Evolutionary conservation across 257 asterid species (phyloP), one percentile per base, ranked within the genome.

Genomic region (Petunia secreta): DNA sequence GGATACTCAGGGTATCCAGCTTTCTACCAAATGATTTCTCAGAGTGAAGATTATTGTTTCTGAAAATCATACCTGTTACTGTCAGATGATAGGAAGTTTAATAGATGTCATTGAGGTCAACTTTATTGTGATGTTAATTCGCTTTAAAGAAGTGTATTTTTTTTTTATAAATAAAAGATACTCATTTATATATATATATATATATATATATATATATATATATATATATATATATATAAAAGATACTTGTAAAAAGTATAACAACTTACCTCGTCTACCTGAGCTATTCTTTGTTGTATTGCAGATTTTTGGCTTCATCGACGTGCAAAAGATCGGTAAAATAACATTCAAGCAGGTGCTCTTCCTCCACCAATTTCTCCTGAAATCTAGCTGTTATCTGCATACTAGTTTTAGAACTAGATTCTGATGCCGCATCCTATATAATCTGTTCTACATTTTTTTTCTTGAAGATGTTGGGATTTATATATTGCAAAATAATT

Each of bases 321-420:
- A 96, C 81, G 90, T 86, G 85, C 88, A 85, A 91, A 92, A 90
- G 90, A 90, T 63, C 3, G 96, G 98, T 58, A 90, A 91, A 86
- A 85, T 92, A 79, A 85, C 94, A 53, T 96, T 96, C 75, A 96
- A 92, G 83, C 98, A 92, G 98, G 99, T 91, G 76, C 14, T n/a
- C 41, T 65, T 63, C 69, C 66, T 75, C 25, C 69, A 50, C 60
- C 4, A 64, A 6, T 71, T 73, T 4, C 8, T 55, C 16, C 58
- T 63, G 25, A 46, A 69, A 46, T 46, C 43, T 4, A 69, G 16
- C 57, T 46, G 58, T 8, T 69, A 9, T 25, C 60, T 48, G 43
- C 77, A 4, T 48, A 34, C 34, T 65, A 10, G 77, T 69, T 34
- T 71, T 71, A 25, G 77, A 71, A 71, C 25, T 48, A 10, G 57